Conservation (phyloP, 2,329 filamentous ascomycete genomes). For the Emergomyces pasteurianus region DNA sequence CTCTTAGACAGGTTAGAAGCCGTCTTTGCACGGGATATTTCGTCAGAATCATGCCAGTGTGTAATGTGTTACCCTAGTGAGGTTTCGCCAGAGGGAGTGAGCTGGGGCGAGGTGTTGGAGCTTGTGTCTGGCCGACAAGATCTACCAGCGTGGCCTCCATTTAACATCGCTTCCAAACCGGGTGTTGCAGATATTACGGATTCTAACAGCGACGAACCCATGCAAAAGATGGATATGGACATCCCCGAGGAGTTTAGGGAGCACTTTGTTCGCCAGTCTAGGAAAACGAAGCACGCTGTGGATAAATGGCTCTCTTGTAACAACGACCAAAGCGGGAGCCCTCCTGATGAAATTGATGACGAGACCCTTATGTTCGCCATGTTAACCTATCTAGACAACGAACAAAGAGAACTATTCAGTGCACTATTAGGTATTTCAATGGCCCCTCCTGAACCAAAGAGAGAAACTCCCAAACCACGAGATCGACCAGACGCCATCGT, state of each 20-base stretch:
- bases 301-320: slow-evolving; percentile 82
- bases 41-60: slow-evolving; percentile 72
- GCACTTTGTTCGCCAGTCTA: slow-evolving; percentile 82
- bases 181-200: slow-evolving; percentile 44
- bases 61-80: slow-evolving; percentile 66
- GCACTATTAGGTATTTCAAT: slow-evolving; percentile 56
- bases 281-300: slow-evolving; percentile 83
- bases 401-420: slow-evolving; percentile 71
- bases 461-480: slow-evolving; percentile 50
- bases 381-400: slow-evolving; percentile 66
- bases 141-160: slow-evolving; percentile 78
- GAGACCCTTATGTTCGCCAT: slow-evolving; percentile 91
- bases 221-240: slow-evolving; percentile 79
- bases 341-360: slow-evolving; percentile 82
- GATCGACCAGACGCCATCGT: slow-evolving; percentile 61
- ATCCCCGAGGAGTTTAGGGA: slow-evolving; percentile 88
- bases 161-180: slow-evolving; percentile 54
- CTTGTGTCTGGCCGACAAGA: slow-evolving; percentile 81
- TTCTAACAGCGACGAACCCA: slow-evolving; percentile 43
- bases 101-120: slow-evolving; percentile 93
- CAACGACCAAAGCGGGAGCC: slow-evolving; percentile 57
- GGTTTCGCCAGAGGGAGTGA: slow-evolving; percentile 54
- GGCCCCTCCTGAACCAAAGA: slow-evolving; percentile 46
- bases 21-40: slow-evolving; percentile 87
- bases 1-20: slow-evolving; percentile 83